Percentiles rank a stretch among this genome's conserved stretches.
phyloP scores from a whole-genome alignment of 768 basidiomycete species.

The Terana coerulea region DNA sequence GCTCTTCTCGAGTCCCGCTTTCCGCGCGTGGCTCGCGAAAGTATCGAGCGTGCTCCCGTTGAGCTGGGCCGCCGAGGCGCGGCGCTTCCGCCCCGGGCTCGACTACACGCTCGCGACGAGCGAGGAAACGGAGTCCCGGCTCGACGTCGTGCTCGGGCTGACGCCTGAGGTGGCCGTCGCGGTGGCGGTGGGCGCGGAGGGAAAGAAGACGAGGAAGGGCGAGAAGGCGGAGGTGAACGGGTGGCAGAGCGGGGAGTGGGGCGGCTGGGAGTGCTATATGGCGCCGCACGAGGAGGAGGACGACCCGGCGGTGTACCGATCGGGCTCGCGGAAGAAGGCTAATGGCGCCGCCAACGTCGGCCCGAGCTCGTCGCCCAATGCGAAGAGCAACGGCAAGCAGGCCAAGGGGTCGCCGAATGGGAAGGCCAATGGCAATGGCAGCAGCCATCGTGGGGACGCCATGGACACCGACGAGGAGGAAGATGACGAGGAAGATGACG shows the following conservation, averaged over 20 bases:
- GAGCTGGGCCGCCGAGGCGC: conserved; percentile 70
- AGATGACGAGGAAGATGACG: conserved; percentile 64
- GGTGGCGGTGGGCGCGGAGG: too few relatives aligned
- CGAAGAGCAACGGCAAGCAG: too few relatives aligned
- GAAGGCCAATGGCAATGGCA: conserved; percentile 18
- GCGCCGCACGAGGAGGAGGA: conserved; percentile 93
- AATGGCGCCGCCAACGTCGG: conserved; percentile 6
- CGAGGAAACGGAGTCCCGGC: conserved; percentile 72
- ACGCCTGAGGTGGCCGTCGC: conserved; percentile 57
- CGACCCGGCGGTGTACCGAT: conserved; percentile 91
- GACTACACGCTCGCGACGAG: conserved; percentile 94
- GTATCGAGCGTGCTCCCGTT: conserved; percentile 72
- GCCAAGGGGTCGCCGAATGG: conserved; percentile 19
- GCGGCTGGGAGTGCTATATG: conserved; percentile 99
- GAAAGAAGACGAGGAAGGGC: conserved; percentile 20
- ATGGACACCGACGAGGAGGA: conserved; percentile 31
- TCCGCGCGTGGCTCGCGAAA: conserved; percentile 83
- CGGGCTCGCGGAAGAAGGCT: conserved; percentile 28
- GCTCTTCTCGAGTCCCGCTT: conserved; percentile 75
- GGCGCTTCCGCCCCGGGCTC: conserved; percentile 87
- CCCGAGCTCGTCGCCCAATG: neutral
- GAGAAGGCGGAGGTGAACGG: conserved; percentile 34
- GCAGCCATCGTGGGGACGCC: conserved; percentile 11
- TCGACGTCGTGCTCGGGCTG: conserved; percentile 85
- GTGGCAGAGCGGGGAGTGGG: conserved; percentile 77